Evolutionary conservation across 768 basidiomycete genomes (phyloP), one percentile per base, ranked within the genome.

Genomic region (Dioszegia hungarica): DNA sequence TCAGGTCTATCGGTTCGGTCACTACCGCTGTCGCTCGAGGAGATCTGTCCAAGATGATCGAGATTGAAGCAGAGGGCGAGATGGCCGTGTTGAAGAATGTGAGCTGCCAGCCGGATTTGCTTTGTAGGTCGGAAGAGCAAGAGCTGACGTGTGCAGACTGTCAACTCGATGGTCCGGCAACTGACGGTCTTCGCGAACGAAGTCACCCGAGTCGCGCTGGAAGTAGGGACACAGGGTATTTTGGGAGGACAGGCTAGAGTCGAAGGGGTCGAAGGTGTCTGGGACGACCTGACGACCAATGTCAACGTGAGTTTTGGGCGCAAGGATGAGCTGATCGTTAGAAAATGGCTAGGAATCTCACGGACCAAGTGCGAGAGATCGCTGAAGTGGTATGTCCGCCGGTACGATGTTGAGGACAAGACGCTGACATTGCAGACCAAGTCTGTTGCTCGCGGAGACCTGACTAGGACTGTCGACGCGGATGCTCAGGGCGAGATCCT

Each of bases 21-120:
- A 78, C 77, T 1, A 78, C 77, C 15, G 77, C 77, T 22, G 77
- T 79, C 25, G 78, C 78, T 3, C 67, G 62, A 43, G 79, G 79
- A 51, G 79, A 80, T 62, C 65, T 81, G 24, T 77, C 74, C 34
- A 75, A 77, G 64, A 78, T 88, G 79, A 91, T 94, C 69, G 86
- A 86, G 56, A 90, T 93, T 62, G 87, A 91, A 62, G 91, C 90
- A 40, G 84, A 87, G 36, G 92, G 93, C 14, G 92, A 97, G 79
- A 94, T 97, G 72, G 79, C 77, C 0, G 74, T 76, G 1, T 63
- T 81, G 61, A 79, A 79, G 67, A 76, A 78, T 54, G 79, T 69
- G 49, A 57, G 70, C 49, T 37, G 19, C 17, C 31, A 36, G 12
- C 38, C n/a, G n/a, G n/a, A n/a, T n/a, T n/a, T n/a, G n/a, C n/a